A percentile compares a stretch with the other conserved stretches of the same genome.
Evolutionary conservation across 768 basidiomycete genomes (phyloP).

Genomic region (Bullera alba): DNA sequence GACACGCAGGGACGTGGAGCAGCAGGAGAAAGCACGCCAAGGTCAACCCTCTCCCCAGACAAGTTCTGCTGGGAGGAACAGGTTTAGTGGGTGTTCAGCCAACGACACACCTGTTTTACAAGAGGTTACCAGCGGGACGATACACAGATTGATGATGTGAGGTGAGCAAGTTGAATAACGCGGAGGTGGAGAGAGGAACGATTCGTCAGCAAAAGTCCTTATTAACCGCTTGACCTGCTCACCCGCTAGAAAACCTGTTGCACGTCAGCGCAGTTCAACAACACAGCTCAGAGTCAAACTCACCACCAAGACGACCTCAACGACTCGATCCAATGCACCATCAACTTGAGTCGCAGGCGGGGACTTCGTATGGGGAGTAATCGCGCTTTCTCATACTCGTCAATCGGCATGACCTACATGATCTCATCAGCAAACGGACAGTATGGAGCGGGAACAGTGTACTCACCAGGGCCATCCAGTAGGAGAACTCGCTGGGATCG

Average conservation of each 20-base stretch:
- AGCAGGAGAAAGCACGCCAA: too few relatives aligned
- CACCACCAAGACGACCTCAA: conserved; percentile 49
- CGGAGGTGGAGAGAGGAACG: not conserved
- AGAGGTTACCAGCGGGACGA: too few relatives aligned
- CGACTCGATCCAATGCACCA: conserved; percentile 91
- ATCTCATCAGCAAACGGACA: not conserved
- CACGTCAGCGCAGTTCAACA: not conserved
- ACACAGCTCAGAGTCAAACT: conserved; percentile 4
- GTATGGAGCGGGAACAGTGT: not conserved
- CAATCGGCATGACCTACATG: conserved; percentile 67
- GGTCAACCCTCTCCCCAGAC: too few relatives aligned
- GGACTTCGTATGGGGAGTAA: conserved; percentile 67
- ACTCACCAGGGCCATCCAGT: conserved; percentile 75
- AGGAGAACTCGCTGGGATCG: conserved; percentile 67
- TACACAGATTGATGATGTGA: too few relatives aligned
- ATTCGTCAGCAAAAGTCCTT: too few relatives aligned
- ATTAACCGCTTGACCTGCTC: too few relatives aligned
- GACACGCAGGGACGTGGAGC: too few relatives aligned
- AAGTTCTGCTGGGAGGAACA: too few relatives aligned
- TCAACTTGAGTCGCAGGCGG: conserved; percentile 69
- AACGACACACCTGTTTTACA: conserved; percentile 1
- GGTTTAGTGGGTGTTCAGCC: conserved; percentile 1
- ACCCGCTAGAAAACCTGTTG: conserved; percentile 31
- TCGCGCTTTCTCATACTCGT: conserved; percentile 81
- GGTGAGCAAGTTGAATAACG: too few relatives aligned